phyloP scores from a whole-genome alignment of 768 basidiomycete genomes.

The Phlebiopsis flavidoalba region DNA sequence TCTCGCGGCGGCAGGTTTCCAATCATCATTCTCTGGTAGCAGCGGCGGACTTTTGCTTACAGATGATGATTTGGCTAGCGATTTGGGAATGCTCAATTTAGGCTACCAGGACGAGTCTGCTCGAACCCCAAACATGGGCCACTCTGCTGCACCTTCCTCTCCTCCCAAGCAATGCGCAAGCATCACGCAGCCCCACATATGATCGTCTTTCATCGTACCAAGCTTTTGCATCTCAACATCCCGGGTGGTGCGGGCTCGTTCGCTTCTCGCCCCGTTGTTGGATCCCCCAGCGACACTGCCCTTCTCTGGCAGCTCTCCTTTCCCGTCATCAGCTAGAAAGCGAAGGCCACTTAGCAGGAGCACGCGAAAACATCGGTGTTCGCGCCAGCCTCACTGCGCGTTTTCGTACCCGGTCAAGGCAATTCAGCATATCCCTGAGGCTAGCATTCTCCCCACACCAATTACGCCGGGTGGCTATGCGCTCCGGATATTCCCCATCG shows the following conservation, averaged over 20 bases:
- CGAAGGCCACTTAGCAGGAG: conserved; percentile 25
- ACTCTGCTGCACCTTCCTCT: conserved; percentile 67
- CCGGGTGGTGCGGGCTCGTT: conserved; percentile 36
- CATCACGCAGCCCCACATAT: conserved; percentile 55
- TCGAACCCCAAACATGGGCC: conserved; percentile 40
- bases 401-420: conserved; percentile 60
- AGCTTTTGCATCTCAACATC: conserved; percentile 56
- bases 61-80: conserved; percentile 77
- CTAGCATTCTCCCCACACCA: conserved; percentile 42
- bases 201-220: conserved; percentile 55
- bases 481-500: conserved; percentile 12
- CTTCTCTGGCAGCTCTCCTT: conserved; percentile 48
- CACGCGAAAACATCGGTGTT: conserved; percentile 21
- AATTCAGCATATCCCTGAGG: conserved; percentile 50
- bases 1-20: conserved; percentile 27
- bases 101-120: conserved; percentile 37
- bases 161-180: conserved; percentile 71
- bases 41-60: conserved; percentile 63
- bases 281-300: conserved; percentile 64
- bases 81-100: conserved; percentile 61
- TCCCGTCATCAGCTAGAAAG: conserved; percentile 38
- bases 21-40: conserved; percentile 25
- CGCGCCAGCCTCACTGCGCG: conserved; percentile 45
- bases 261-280: conserved; percentile 43
- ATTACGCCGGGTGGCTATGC: conserved; percentile 44